Base-by-base conservation (phyloP, 495 filamentous ascomycete genomes). In the Penicillium riverlandense region DNA sequence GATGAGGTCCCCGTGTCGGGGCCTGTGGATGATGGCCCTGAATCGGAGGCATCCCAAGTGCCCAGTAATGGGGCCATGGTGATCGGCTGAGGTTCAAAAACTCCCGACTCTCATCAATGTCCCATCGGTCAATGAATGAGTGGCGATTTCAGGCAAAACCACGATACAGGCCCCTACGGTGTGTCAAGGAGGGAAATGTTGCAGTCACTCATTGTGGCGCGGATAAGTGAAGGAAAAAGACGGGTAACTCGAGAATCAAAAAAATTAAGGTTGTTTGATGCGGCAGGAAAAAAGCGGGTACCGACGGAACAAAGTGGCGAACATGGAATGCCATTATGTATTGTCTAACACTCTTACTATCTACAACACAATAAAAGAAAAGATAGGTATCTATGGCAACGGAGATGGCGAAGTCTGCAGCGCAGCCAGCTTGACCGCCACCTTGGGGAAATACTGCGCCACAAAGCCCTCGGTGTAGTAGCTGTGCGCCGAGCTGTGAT, bases 401-500 rank as follows among this genome's bases (percentile, higher is more conserved):
- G 13, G 12, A 29, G 40, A 13, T 7, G 29, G 16, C 2, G 40
- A 13, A 11, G 41, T 37, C 29, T 45, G 41, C 9, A 54, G 42
- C 2, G 50, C 47, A 41, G 63, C 61, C 32, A 69, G 55, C 38
- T 72, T 74, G 15, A 53, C 43, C 15, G 65, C 67, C 15, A 77
- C 65, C 41, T 65, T 72, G 11, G 70, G 66, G 56, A 78, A 78
- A 45, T 77, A 78, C 37, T 76, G 73, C 6, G 66, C 55, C 45
- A 78, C 69, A 48, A 78, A 71, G 11, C 64, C 50, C 48, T 78
- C 74, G 7, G 57, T 89, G 55, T 94, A 96, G 58, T 82, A 96
- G 46, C 80, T 84, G 55, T 98, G 92, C 37, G 86, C 80, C 13
- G 85, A 72, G 57, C 83, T 85, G 64, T 96, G 90, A 41, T 80